phyloP scores from a whole-genome alignment of 2,329 filamentous ascomycete genomes.

The Aureobasidium sp. region DNA sequence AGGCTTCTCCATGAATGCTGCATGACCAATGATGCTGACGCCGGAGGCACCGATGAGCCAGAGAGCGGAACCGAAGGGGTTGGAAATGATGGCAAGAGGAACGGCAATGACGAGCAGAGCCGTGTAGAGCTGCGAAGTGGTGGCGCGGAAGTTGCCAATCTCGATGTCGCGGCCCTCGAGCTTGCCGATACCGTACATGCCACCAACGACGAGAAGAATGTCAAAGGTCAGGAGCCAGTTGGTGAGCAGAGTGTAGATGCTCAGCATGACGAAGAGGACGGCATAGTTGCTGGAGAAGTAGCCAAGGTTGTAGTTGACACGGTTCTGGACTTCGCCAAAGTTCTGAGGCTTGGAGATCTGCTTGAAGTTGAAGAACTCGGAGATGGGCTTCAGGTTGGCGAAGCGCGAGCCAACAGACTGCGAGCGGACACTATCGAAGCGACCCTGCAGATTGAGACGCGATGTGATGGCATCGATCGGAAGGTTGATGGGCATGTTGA shows the following conservation, averaged over 20 bases:
- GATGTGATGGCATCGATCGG: slow-evolving; percentile 87
- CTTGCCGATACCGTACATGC: slow-evolving; percentile 87
- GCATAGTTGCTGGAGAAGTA: slow-evolving; percentile 99
- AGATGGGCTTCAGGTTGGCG: slow-evolving; percentile 81
- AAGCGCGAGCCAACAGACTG: slow-evolving; percentile 76
- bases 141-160: slow-evolving; percentile 72
- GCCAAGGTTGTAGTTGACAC: slow-evolving; percentile 93
- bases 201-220: slow-evolving; percentile 76
- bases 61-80: slow-evolving; percentile 74
- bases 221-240: slow-evolving; percentile 84
- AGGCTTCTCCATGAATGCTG: slow-evolving; percentile 92
- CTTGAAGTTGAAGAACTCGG: slow-evolving; percentile 95
- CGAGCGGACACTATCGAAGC: slow-evolving; percentile 73
- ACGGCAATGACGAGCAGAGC: slow-evolving; percentile 73
- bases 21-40: slow-evolving; percentile 90
- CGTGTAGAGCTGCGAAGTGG: slow-evolving; percentile 90
- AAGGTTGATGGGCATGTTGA: slow-evolving; percentile 76
- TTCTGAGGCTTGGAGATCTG: slow-evolving; percentile 88
- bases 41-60: slow-evolving; percentile 96
- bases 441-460: slow-evolving; percentile 75
- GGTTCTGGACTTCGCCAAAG: slow-evolving; percentile 80
- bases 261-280: slow-evolving; percentile 86
- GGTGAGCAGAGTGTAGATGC: slow-evolving; percentile 87
- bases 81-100: slow-evolving; percentile 76
- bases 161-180: slow-evolving; percentile 83